phyloP scores from a whole-genome alignment of 2,329 filamentous ascomycete genomes.

The Penicillium vulpinum region DNA sequence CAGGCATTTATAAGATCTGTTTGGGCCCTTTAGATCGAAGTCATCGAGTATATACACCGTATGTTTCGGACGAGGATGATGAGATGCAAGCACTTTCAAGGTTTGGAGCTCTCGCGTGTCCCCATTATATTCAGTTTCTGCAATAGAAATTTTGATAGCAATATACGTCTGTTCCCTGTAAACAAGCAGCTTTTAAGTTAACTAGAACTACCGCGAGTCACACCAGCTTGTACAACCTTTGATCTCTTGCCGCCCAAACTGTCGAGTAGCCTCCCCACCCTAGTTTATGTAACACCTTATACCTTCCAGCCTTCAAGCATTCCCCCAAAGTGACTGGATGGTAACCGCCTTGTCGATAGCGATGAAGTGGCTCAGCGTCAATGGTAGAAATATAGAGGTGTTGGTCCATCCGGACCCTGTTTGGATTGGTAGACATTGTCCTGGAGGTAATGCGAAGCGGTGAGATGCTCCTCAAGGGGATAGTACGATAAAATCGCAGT shows the following conservation, averaged over 20 bases:
- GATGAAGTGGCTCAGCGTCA: constrained; percentile 27
- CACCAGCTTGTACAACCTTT: constrained; percentile 16
- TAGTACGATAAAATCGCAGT: too few relatives aligned
- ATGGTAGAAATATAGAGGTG: constrained; percentile 8
- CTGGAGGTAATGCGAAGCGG: not conserved
- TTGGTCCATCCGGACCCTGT: constrained; percentile 7
- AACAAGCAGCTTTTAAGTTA: constrained; percentile 16
- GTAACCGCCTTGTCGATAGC: too few relatives aligned
- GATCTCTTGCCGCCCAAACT: constrained; percentile 40
- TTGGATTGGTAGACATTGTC: not conserved
- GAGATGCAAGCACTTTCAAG: constrained; percentile 16
- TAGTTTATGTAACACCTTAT: too few relatives aligned
- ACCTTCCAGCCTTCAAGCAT: too few relatives aligned
- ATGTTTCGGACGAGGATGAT: too few relatives aligned
- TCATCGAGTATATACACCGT: too few relatives aligned
- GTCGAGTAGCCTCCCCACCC: too few relatives aligned
- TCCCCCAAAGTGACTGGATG: too few relatives aligned
- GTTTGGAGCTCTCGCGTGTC: constrained; percentile 19
- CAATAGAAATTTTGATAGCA: constrained; percentile 26
- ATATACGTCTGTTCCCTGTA: constrained; percentile 21
- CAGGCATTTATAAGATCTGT: constrained; percentile 49
- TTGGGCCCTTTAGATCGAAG: constrained; percentile 47
- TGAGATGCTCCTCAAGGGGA: not conserved
- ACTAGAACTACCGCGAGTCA: not conserved
- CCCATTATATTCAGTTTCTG: constrained; percentile 13